phyloP scores from a whole-genome alignment of 495 filamentous ascomycete species.

The Platismatia glauca region DNA sequence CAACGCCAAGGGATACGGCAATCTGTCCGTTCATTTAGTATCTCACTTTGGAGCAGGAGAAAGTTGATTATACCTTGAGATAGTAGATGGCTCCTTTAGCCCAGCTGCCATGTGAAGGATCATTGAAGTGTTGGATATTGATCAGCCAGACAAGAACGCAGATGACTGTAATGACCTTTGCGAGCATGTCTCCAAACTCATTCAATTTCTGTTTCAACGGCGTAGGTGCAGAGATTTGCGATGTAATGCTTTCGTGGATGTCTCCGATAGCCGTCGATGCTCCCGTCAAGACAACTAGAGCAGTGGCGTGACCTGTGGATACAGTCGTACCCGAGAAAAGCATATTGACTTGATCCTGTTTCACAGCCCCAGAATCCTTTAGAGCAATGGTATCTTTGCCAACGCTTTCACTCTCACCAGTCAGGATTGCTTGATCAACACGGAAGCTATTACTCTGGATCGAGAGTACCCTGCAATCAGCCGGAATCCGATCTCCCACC shows the following conservation, averaged over 20 bases:
- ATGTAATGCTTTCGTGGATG: conserved; percentile 96
- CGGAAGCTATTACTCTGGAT: conserved; percentile 96
- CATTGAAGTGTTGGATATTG: conserved; percentile 94
- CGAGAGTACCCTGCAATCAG: conserved; percentile 81
- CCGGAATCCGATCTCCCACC: conserved; percentile 92
- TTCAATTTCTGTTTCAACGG: conserved; percentile 98
- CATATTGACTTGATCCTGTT: conserved; percentile 97
- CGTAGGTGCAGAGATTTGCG: conserved; percentile 95
- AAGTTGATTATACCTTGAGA: conserved; percentile 47
- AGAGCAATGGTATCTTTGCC: conserved; percentile 66
- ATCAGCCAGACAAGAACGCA: conserved; percentile 96
- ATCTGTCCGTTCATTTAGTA: conserved; percentile 40
- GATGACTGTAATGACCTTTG: conserved; percentile 96
- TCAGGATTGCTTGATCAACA: conserved; percentile 95
- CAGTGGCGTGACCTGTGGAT: conserved; percentile 86
- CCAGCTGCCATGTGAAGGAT: conserved; percentile 88
- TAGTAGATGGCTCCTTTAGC: conserved; percentile 99
- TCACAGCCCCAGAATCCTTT: conserved; percentile 75
- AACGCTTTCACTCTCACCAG: conserved; percentile 96
- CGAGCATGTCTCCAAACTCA: conserved; percentile 92
- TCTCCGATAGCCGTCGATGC: conserved; percentile 91
- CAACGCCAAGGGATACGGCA: conserved; percentile 95
- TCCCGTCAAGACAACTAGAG: conserved; percentile 87
- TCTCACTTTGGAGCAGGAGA: background rate
- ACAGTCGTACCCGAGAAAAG: conserved; percentile 98